Evolutionary conservation across 2,329 filamentous ascomycete genomes (phyloP), one percentile per base, ranked within the genome.

Genomic region (Phialemonium atrogriseum): DNA sequence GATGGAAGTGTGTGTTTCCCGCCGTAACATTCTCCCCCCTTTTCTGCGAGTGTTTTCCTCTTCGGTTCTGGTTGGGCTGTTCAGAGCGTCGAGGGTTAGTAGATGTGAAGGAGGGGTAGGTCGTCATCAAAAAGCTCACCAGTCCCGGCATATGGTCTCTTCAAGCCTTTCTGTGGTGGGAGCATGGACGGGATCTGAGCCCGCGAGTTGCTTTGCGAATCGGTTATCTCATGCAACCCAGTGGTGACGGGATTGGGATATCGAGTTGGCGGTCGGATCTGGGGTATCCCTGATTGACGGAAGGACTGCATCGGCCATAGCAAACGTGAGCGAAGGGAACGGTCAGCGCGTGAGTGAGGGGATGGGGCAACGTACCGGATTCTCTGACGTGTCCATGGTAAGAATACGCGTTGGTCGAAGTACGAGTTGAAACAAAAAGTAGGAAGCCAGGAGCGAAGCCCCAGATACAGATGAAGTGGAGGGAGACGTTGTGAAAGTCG

Each of bases 131-230:
- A 26, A 39, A 31, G 27, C 51, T 29, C 44, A 56, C 53, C 34
- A 18, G 42, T 38, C 10, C 50, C 53, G 16, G 43, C 22, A 27
- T 47, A 43, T 3, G 45, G 42, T 24, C 75, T 68, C 56, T 80
- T 80, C 38, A 68, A 34, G 10, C 56, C 58, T 1, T 50, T 46
- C 38, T 62, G 43, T 8, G 61, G 50, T 9, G 60, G 55, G 20
- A 62, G 55, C 32, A 58, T 58, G 22, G 59, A 59, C 1, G 62
- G 50, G 2, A 56, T 51, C 30, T 66, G 66, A 9, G 56, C 51
- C 30, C 73, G 68, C 25, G 65, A 53, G 49, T 80, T 80, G 54
- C 59, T 62, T 46, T 79, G 71, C n/a, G 74, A 77, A 7, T 77
- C 70, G 46, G 60, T 66, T 42, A 74, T 68, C 46, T 78, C 73